A percentile compares a stretch with the other conserved stretches of the same genome.
phyloP scores from a whole-genome alignment of 177 flowering plant genomes.

The Telopea speciosissima region DNA sequence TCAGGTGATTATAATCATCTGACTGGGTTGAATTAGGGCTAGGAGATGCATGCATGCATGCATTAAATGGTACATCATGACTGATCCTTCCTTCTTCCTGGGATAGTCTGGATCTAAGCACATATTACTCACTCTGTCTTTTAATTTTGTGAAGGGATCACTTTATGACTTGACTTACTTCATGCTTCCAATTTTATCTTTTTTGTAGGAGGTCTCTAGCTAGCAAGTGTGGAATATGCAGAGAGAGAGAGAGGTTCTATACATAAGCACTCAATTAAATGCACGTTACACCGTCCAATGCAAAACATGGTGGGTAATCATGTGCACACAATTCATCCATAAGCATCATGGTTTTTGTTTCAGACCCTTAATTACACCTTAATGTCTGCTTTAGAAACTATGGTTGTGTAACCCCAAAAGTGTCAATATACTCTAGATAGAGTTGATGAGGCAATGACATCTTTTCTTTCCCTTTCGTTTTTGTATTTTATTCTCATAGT shows the following conservation, averaged over 20 bases:
- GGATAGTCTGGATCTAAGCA: neutral
- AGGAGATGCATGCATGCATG: neutral
- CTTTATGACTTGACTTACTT: neutral
- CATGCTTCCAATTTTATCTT: neutral
- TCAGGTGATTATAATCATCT: neutral
- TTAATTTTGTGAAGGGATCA: neutral
- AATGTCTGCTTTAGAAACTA: no score
- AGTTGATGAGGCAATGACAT: no score
- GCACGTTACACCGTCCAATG: neutral
- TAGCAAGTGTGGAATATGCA: constrained; percentile 68
- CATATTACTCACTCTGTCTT: no score
- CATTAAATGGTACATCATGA: neutral
- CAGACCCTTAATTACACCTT: no score
- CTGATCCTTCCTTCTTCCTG: neutral
- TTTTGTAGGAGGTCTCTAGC: constrained; percentile 56
- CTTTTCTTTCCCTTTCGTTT: no score
- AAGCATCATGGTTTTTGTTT: no score
- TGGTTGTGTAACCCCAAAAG: no score
- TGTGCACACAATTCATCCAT: no score
- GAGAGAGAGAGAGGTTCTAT: constrained; percentile 71
- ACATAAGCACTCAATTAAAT: constrained; percentile 42
- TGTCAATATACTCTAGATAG: no score
- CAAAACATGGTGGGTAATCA: no score
- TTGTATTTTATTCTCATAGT: no score
- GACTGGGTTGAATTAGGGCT: neutral